A percentile compares a stretch with the other conserved stretches of the same genome.
These are phyloP conservation scores for Pulveroboletus sp. DNA, from an alignment of 1,284 basidiomycete species.

Conservation along the genomic window DNA sequence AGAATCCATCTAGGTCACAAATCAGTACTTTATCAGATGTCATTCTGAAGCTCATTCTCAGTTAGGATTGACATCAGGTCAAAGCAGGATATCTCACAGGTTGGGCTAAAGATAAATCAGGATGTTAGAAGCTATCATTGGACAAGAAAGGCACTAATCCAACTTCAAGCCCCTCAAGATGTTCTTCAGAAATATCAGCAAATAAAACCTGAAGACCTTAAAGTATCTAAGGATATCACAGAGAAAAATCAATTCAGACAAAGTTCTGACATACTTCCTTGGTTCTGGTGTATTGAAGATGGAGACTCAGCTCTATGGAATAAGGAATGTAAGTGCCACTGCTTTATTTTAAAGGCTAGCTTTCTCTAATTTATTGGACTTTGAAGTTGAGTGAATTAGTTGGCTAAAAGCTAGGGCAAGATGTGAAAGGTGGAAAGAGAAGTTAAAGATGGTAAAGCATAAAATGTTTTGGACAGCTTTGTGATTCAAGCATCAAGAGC, in stretches of 20 bases:
- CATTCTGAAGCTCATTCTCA: slow-evolving; percentile 4
- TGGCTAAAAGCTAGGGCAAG: slow-evolving; percentile 17
- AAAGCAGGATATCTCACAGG: slow-evolving; percentile 6
- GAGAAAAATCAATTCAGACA: slow-evolving; percentile 16
- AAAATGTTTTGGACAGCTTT: slow-evolving; percentile 13
- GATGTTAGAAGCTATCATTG: slow-evolving; percentile 4
- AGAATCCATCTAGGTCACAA: slow-evolving; percentile 12
- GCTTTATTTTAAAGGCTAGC: background rate
- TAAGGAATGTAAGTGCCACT: slow-evolving; percentile 12
- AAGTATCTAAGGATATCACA: slow-evolving; percentile 13
- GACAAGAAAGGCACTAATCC: background rate
- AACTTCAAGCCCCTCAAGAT: background rate
- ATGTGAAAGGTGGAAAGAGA: slow-evolving; percentile 7
- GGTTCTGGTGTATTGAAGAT: slow-evolving; percentile 11
- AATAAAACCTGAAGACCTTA: slow-evolving; percentile 3
- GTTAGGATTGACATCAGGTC: slow-evolving; percentile 7
- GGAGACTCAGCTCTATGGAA: background rate
- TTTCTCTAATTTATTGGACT: too few relatives aligned
- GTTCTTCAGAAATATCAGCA: background rate
- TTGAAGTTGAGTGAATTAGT: slow-evolving; percentile 9
- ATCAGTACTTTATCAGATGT: slow-evolving; percentile 7
- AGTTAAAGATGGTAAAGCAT: too few relatives aligned
- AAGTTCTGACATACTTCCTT: slow-evolving; percentile 14
- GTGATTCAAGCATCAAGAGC: slow-evolving; percentile 10
- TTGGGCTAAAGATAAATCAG: slow-evolving; percentile 3